A percentile compares a stretch with the other conserved stretches of the same genome.
phyloP scores from a whole-genome alignment of 1,284 basidiomycete genomes.

The Sanguinoderma infundibulare region DNA sequence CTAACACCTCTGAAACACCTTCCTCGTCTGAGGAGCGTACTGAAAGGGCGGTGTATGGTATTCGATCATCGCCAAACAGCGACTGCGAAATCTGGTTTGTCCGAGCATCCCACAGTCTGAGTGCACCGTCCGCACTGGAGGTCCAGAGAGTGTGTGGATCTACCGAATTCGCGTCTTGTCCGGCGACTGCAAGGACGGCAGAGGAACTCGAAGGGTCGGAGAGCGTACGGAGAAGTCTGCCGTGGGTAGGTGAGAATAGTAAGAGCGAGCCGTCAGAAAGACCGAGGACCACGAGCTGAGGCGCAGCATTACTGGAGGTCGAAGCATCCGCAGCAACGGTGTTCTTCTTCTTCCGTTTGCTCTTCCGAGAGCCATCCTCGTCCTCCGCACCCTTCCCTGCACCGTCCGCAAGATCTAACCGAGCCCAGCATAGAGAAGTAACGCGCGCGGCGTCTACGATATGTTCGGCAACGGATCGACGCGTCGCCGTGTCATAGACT shows the following conservation, averaged over 20 bases:
- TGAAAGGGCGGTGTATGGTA: constrained; percentile 59
- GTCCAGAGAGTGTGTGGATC: constrained; percentile 49
- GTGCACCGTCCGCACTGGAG: constrained; percentile 57
- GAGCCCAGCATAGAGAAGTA: constrained; percentile 57
- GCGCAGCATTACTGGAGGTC: constrained; percentile 16
- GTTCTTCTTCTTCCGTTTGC: constrained; percentile 48
- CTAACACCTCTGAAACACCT: constrained; percentile 47
- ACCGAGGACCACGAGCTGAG: constrained; percentile 56
- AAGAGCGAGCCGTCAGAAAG: constrained; percentile 59
- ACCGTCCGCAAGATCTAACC: constrained; percentile 36
- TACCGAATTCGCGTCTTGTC: constrained; percentile 33
- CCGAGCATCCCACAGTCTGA: constrained; percentile 62
- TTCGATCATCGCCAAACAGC: constrained; percentile 58
- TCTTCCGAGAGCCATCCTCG: constrained; percentile 30
- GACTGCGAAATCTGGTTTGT: constrained; percentile 48
- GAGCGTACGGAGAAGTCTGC: constrained; percentile 56
- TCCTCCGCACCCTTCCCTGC: constrained; percentile 29
- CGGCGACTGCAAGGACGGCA: constrained; percentile 52
- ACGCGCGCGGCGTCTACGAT: constrained; percentile 60
- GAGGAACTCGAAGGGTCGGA: constrained; percentile 58
- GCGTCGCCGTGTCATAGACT: constrained; percentile 63
- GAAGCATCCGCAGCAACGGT: constrained; percentile 33
- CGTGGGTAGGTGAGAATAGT: constrained; percentile 63
- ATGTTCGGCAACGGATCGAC: constrained; percentile 61
- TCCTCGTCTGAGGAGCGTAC: constrained; percentile 43